These are phyloP conservation scores for Plenodomus lindquistii DNA, from an alignment of 2,329 filamentous ascomycete genomes.

Conservation along the genomic window DNA sequence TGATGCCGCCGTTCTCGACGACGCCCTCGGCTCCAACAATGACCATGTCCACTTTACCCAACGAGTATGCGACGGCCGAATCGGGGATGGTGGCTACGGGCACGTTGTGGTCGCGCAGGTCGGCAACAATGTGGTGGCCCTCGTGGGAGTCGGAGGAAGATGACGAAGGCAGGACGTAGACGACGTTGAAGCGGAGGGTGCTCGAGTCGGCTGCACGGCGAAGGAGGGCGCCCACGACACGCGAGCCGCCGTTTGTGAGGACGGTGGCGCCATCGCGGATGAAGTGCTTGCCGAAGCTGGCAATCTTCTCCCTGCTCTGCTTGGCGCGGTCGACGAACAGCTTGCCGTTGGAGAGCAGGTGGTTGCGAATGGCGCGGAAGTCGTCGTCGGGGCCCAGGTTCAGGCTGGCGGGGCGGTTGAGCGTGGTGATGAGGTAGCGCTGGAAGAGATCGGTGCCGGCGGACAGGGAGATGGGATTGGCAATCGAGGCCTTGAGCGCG, in stretches of 20 bases:
- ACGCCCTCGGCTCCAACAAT: constrained; percentile 79
- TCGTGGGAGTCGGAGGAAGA: constrained; percentile 53
- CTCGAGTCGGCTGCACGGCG: constrained; percentile 70
- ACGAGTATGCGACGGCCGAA: constrained; percentile 76
- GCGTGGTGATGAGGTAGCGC: constrained; percentile 81
- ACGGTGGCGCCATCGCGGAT: constrained; percentile 78
- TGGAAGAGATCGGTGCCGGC: constrained; percentile 96
- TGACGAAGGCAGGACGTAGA: constrained; percentile 61
- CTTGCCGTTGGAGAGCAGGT: constrained; percentile 82
- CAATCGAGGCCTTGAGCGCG: constrained; percentile 74
- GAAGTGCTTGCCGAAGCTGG: constrained; percentile 75
- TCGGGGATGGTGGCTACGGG: constrained; percentile 81
- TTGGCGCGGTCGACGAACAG: constrained; percentile 88
- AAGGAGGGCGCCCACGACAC: constrained; percentile 80
- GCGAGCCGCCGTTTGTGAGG: constrained; percentile 86
- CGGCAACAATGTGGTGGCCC: constrained; percentile 70
- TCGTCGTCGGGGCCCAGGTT: constrained; percentile 59
- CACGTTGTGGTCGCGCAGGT: constrained; percentile 73
- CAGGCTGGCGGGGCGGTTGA: constrained; percentile 56
- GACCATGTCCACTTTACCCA: constrained; percentile 72
- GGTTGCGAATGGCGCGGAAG: constrained; percentile 81
- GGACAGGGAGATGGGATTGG: constrained; percentile 88
- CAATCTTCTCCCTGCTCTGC: constrained; percentile 81
- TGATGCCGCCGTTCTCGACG: constrained; percentile 90
- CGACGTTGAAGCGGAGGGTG: constrained; percentile 75